Evolutionary conservation across 257 asterid species (phyloP).

Genomic region (Coffea canephora): DNA sequence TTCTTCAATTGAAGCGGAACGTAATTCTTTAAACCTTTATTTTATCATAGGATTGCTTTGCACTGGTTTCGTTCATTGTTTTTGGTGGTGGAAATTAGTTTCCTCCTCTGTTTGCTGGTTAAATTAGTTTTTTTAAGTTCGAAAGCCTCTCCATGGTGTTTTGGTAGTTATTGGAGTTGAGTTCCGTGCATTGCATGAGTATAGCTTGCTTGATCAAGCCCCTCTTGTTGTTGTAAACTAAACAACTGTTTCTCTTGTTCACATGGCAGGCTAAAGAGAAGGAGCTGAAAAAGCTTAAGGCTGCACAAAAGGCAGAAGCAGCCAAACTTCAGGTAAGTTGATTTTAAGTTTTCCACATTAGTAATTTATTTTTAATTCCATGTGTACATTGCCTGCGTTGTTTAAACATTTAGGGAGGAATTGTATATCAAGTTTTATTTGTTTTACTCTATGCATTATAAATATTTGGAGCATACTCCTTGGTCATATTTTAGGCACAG

Average conservation of each 20-base stretch:
- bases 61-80: too few species aligned
- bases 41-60: too few species aligned
- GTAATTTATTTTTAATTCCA: not conserved
- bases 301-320: conserved; percentile 84
- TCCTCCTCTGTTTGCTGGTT: not conserved
- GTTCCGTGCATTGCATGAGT: not conserved
- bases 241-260: conserved; percentile 6
- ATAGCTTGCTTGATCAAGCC: not conserved
- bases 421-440: not conserved
- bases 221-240: not conserved
- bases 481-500: conserved; percentile 49
- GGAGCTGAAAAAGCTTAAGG: conserved; percentile 80
- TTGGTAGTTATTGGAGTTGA: not conserved
- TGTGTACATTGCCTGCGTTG: not conserved
- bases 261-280: conserved; percentile 75
- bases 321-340: conserved; percentile 58
- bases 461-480: conserved; percentile 3
- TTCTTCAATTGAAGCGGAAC: not conserved
- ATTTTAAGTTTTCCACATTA: not conserved
- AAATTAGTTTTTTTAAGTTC: not conserved
- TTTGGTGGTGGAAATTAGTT: too few species aligned
- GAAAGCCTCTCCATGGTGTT: not conserved
- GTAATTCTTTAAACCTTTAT: too few species aligned
- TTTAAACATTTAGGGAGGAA: not conserved
- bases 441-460: not conserved